phyloP scores from a whole-genome alignment of 345 rosid species.

The Arabis alpina region DNA sequence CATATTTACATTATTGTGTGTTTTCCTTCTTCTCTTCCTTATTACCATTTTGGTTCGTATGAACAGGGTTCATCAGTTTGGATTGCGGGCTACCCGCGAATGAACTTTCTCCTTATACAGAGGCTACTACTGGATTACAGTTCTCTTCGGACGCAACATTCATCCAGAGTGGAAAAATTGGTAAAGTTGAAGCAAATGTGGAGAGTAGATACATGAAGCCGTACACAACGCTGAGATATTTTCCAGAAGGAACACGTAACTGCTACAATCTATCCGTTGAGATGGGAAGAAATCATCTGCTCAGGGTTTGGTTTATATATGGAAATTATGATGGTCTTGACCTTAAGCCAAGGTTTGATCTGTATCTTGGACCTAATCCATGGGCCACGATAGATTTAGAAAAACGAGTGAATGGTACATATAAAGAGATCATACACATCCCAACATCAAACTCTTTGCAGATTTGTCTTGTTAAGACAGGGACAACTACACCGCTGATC shows the following conservation, averaged over 20 bases:
- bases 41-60: constrained; percentile 1
- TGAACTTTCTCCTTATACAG: constrained; percentile 30
- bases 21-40: neutral
- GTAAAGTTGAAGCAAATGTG: neutral
- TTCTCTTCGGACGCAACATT: constrained; percentile 40
- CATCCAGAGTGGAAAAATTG: constrained; percentile 40
- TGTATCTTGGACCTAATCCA: constrained; percentile 38
- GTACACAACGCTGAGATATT: constrained; percentile 25
- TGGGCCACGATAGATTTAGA: constrained; percentile 35
- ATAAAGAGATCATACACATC: constrained; percentile 22
- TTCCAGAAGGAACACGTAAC: constrained; percentile 50
- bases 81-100: constrained; percentile 48
- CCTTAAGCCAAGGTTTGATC: neutral
- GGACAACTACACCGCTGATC: neutral
- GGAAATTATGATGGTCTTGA: constrained; percentile 48
- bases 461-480: constrained; percentile 44
- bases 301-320: constrained; percentile 42
- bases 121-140: neutral
- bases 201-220: neutral
- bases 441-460: constrained; percentile 32
- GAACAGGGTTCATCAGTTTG: constrained; percentile 54
- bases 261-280: constrained; percentile 46
- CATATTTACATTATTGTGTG: too few relatives aligned
- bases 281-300: constrained; percentile 44
- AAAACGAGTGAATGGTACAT: rapidly evolving